Evolutionary conservation across 805 yeast genomes (phyloP).

Genomic region (Metschnikowia cerradonensis): DNA sequence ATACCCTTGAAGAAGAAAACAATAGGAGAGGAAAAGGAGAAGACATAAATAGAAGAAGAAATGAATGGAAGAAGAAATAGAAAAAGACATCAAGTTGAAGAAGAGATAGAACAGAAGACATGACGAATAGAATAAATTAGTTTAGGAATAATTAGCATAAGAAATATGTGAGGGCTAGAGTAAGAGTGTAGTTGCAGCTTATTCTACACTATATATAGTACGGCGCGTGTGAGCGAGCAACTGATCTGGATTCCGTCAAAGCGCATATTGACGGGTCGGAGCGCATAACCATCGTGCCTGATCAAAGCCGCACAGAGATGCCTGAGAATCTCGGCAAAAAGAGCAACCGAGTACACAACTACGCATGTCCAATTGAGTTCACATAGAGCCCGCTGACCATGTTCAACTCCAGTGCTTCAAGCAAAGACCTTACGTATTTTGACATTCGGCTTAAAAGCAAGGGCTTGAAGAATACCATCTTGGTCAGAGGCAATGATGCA

Average conservation of each 20-base stretch:
- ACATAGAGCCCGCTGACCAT: not conserved
- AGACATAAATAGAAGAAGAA: too few species aligned
- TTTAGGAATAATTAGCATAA: too few species aligned
- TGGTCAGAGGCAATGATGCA: slow-evolving; percentile 42
- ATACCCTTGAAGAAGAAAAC: too few species aligned
- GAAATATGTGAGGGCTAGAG: too few species aligned
- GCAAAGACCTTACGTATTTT: slow-evolving; percentile 28
- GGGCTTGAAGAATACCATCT: slow-evolving; percentile 38
- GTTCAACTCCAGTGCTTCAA: slow-evolving; percentile 1
- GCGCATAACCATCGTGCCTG: not conserved
- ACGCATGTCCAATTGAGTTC: not conserved
- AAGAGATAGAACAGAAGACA: too few species aligned
- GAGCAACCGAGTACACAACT: not conserved
- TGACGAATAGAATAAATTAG: too few species aligned
- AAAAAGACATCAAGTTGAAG: too few species aligned
- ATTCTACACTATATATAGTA: not conserved
- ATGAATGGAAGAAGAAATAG: too few species aligned
- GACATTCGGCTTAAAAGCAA: slow-evolving; percentile 38
- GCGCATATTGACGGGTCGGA: not conserved
- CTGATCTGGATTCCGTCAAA: not conserved
- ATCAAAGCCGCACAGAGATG: not conserved
- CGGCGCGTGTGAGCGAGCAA: not conserved
- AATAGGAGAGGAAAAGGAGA: too few species aligned
- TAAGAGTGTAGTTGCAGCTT: too few species aligned
- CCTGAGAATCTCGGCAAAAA: slow-evolving; percentile 1